Conservation (phyloP, 805 yeast species). For the Candida tibetensis region DNA sequence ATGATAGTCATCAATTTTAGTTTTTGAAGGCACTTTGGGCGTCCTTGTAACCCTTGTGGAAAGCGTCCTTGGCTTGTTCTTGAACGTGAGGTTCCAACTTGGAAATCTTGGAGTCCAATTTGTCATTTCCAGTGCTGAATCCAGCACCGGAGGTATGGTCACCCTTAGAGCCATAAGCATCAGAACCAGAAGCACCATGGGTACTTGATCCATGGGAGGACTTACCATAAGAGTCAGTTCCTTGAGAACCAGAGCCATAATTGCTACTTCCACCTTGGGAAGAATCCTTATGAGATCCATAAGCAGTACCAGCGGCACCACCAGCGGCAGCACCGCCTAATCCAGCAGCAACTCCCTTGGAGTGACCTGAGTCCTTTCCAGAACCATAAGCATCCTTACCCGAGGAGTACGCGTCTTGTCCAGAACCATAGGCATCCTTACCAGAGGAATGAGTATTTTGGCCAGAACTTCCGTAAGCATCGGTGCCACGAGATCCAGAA, state of each 20-base stretch:
- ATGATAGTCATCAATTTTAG: slow-evolving; percentile 2
- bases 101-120: slow-evolving; percentile 35
- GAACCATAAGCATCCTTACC: slow-evolving; percentile 16
- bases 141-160: slow-evolving; percentile 11
- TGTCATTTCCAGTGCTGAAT: slow-evolving; percentile 36
- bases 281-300: slow-evolving; percentile 1
- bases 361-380: neutral
- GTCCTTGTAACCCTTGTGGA: slow-evolving; percentile 38
- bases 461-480: slow-evolving; percentile 15
- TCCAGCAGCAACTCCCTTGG: slow-evolving; percentile 1
- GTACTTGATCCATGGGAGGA: neutral
- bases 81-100: slow-evolving; percentile 33
- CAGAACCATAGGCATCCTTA: slow-evolving; percentile 16
- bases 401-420: too few species aligned
- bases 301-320: neutral
- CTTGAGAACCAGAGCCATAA: neutral
- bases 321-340: slow-evolving; percentile 4
- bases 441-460: too few species aligned
- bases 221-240: neutral
- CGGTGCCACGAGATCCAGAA: slow-evolving; percentile 11
- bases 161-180: slow-evolving; percentile 7
- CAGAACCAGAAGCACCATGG: slow-evolving; percentile 11
- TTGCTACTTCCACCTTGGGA: neutral
- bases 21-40: slow-evolving; percentile 27
- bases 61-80: slow-evolving; percentile 40